Percentiles rank a stretch among this genome's conserved stretches.
Evolutionary conservation across 257 asterid species (phyloP).

Genomic region (Solanum gandarillasii): DNA sequence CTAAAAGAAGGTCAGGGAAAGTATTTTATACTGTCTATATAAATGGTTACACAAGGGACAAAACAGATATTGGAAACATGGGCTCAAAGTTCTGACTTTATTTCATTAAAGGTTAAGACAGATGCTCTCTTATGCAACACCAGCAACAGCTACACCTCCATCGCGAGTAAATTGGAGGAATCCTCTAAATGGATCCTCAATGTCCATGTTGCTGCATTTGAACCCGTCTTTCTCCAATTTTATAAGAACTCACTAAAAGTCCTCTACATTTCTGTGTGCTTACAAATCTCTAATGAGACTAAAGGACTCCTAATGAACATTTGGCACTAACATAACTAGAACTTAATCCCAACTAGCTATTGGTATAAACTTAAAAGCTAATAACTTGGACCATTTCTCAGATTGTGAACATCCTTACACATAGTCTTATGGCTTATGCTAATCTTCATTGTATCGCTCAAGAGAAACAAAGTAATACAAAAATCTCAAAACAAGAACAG

Average conservation of each 20-base stretch:
- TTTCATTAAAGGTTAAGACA: no score
- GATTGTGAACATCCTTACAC: neutral
- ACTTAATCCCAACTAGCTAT: neutral
- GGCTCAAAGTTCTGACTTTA: no score
- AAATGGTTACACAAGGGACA: no score
- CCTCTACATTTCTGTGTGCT: neutral
- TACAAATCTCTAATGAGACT: neutral
- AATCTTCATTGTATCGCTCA: neutral
- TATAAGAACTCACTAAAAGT: neutral
- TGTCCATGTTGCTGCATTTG: neutral
- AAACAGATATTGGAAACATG: no score
- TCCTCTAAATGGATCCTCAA: neutral
- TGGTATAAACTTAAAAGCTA: neutral
- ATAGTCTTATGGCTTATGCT: neutral
- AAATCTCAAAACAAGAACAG: neutral
- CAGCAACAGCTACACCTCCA: neutral
- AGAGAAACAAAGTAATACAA: neutral
- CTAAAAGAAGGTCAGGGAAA: no score
- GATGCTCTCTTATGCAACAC: no score
- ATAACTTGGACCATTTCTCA: neutral
- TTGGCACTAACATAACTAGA: neutral
- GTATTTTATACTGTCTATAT: no score
- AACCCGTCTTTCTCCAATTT: neutral
- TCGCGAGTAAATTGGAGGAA: neutral
- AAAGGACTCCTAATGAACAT: neutral